phyloP scores from a whole-genome alignment of 129 eudicot genomes.

The Flaveria bidentis region DNA sequence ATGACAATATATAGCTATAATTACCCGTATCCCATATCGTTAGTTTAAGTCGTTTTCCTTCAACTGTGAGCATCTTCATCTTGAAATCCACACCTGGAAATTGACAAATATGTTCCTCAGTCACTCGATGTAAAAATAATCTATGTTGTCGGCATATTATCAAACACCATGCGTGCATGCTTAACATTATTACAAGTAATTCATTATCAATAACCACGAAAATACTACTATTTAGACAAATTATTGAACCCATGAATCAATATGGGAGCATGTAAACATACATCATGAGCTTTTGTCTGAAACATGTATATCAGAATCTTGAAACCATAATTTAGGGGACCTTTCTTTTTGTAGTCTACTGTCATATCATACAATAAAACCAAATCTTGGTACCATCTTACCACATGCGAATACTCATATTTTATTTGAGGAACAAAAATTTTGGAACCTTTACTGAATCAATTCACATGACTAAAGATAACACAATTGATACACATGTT shows the following conservation, averaged over 20 bases:
- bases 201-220: constrained; percentile 3
- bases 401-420: constrained; percentile 31
- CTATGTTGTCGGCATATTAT: constrained; percentile 8
- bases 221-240: not conserved
- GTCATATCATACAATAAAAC: constrained; percentile 16
- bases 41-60: constrained; percentile 72
- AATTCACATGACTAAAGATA: constrained; percentile 31
- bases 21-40: constrained; percentile 97
- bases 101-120: constrained; percentile 9
- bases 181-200: not conserved
- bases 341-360: constrained; percentile 5
- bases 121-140: not conserved
- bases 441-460: constrained; percentile 34
- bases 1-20: not conserved
- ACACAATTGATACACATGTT: constrained; percentile 21
- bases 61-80: constrained; percentile 72
- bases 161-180: not conserved
- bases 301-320: constrained; percentile 22
- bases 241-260: not conserved
- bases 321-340: constrained; percentile 23
- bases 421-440: constrained; percentile 18
- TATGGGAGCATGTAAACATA: constrained; percentile 21
- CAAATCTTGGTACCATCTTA: not conserved
- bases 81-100: constrained; percentile 84
- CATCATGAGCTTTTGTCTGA: constrained; percentile 22